Conservation (phyloP, 23 red algal genomes). For the Gracilaria caudata region DNA sequence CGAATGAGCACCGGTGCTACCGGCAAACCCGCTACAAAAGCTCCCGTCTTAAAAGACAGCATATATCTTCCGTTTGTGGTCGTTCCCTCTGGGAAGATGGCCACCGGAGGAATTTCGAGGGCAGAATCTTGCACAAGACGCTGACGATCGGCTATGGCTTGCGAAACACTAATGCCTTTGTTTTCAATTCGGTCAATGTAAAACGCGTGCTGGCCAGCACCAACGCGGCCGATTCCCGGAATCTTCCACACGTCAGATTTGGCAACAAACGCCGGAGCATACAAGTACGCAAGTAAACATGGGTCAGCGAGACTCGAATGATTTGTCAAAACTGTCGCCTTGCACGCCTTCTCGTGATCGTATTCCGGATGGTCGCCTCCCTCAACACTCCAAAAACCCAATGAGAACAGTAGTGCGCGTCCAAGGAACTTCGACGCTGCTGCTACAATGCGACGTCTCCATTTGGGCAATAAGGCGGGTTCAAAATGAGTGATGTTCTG, state of each 20-base stretch:
- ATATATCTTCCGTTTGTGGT: conserved; percentile 91
- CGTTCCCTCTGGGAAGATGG: conserved; percentile 98
- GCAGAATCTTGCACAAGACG: conserved; percentile 17
- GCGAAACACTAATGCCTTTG: conserved; percentile 39
- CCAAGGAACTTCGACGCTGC: conserved; percentile 40
- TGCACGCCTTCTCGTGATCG: conserved; percentile 43
- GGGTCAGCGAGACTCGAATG: conserved; percentile 81
- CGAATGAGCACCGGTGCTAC: conserved; percentile 77
- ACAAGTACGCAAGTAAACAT: conserved; percentile 73
- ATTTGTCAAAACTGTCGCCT: conserved; percentile 71
- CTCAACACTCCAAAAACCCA: conserved; percentile 88
- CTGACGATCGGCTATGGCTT: conserved; percentile 55
- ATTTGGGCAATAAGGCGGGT: conserved; percentile 52
- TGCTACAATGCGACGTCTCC: conserved; percentile 48
- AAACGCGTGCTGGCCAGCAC: conserved; percentile 67
- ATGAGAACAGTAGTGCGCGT: conserved; percentile 55
- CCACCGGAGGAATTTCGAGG: conserved; percentile 66
- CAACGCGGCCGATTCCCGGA: conserved; percentile 74
- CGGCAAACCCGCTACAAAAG: conserved; percentile 88
- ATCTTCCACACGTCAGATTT: conserved; percentile 79
- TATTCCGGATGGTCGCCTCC: conserved; percentile 63
- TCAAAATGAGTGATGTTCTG: conserved; percentile 21
- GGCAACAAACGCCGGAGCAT: conserved; percentile 83
- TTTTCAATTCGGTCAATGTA: conserved; percentile 72
- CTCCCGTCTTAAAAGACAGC: conserved; percentile 83